Evolutionary conservation across 176 grass and related monocot genomes (phyloP), one percentile per base, ranked within the genome.

Genomic region (Eleusine indica): DNA sequence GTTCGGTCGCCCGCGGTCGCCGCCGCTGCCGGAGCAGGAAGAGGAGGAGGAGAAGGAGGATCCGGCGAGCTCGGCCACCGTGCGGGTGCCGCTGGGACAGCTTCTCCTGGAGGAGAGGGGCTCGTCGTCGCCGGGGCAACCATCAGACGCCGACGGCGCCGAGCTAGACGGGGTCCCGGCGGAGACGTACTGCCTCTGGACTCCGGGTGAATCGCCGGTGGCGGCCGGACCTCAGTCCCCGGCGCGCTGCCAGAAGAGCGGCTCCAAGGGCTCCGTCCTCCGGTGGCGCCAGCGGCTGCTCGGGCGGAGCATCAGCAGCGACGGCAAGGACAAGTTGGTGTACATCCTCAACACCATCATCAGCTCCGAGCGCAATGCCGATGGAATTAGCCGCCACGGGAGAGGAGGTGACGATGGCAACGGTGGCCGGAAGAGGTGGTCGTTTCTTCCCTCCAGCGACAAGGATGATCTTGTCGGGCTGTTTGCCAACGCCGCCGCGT

Each of bases 241-340:
- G 16, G 16, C 80, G 53, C 47, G 85, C 44, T 93, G 89, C 75
- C 80, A 66, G 46, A 95, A 91, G 80, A 93, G 92, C 56, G 66
- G 87, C 3, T 98, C 92, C 65, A 95, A 92, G 7, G 95, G 95
- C 21, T 97, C 92, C 19, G 56, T 92, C 19, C 30, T 91, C 66
- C 82, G 89, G 84, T 97, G 95, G 95, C 74, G 77, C 30, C 87
- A 89, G 70, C 82, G 88, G n/a, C 75, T 84, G 42, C 12, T 92
- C 49, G 76, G 86, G 5, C 84, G 90, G 44, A 94, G 92, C 90
- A 25, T 25, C 25, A 84, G 88, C 28, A 93, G 95, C 86, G 95
- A 94, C 78, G 92, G 95, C n/a, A 91, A 91, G 86, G 92, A 97
- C 82, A 94, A 93, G 78, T 94, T 90, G 48, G 90, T 90, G n/a